These are phyloP conservation scores for Zygosaccharomyces sapae DNA, from an alignment of 1,139 yeast genomes.

Conservation along the genomic window DNA sequence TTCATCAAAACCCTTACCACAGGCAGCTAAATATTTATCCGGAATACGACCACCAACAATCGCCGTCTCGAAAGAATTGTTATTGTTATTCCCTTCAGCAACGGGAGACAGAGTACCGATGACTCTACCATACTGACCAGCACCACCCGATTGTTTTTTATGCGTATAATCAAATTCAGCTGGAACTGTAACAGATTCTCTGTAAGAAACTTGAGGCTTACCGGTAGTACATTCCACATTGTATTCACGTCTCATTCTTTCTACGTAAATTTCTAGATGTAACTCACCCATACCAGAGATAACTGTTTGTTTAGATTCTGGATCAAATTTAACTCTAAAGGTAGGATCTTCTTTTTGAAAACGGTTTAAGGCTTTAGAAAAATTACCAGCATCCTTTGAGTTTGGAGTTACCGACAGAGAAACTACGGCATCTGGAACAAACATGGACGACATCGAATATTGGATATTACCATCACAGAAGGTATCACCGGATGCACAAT, in stretches of 20 bases:
- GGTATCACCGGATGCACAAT: slow-evolving; percentile 99
- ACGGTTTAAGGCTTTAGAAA: slow-evolving; percentile 93
- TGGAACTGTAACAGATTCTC: slow-evolving; percentile 79
- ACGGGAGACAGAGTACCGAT: slow-evolving; percentile 75
- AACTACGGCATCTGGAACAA: slow-evolving; percentile 96
- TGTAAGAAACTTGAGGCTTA: slow-evolving; percentile 95
- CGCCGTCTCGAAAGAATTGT: slow-evolving; percentile 72
- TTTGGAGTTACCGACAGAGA: slow-evolving; percentile 88
- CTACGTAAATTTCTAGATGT: slow-evolving; percentile 94
- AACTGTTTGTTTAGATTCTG: slow-evolving; percentile 91
- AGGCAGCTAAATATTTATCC: slow-evolving; percentile 89
- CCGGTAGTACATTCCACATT: slow-evolving; percentile 95
- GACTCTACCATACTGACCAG: slow-evolving; percentile 98
- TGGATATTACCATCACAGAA: slow-evolving; percentile 77
- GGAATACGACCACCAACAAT: slow-evolving; percentile 97
- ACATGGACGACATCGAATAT: slow-evolving; percentile 95
- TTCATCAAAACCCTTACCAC: slow-evolving; percentile 94
- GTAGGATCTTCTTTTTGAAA: slow-evolving; percentile 99
- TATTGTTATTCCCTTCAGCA: slow-evolving; percentile 45
- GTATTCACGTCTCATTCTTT: slow-evolving; percentile 95
- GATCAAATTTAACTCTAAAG: slow-evolving; percentile 84
- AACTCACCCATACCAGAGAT: slow-evolving; percentile 99
- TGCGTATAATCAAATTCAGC: slow-evolving; percentile 90
- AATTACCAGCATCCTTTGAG: slow-evolving; percentile 78
- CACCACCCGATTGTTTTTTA: slow-evolving; percentile 98